Conservation (phyloP, 2,329 filamentous ascomycete genomes). For the Blastomyces silverae region DNA sequence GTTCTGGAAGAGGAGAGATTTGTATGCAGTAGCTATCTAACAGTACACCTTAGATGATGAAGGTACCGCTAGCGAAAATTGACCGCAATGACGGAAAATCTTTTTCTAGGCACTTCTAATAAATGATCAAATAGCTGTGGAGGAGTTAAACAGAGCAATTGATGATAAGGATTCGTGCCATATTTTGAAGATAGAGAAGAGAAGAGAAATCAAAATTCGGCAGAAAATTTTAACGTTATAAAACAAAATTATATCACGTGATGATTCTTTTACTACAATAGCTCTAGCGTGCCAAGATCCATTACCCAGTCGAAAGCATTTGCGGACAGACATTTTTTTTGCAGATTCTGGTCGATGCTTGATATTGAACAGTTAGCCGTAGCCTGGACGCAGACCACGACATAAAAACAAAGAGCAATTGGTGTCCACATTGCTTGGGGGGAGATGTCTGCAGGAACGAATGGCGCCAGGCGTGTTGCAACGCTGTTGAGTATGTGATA, state of each 20-base stretch:
- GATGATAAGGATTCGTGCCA: constrained; percentile 95
- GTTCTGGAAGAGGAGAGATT: background rate
- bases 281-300: constrained; percentile 26
- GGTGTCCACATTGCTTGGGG: constrained; percentile 18
- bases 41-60: constrained; percentile 70
- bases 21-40: constrained; percentile 98
- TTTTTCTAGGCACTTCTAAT: constrained; percentile 79
- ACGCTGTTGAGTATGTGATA: constrained; percentile 35
- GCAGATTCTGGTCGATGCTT: constrained; percentile 9
- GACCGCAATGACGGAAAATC: constrained; percentile 53
- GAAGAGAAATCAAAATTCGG: constrained; percentile 35
- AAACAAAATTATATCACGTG: constrained; percentile 21
- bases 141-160: constrained; percentile 57
- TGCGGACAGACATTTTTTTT: constrained; percentile 10
- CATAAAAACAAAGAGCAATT: constrained; percentile 5
- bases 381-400: background rate
- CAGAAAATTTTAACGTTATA: constrained; percentile 18
- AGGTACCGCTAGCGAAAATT: constrained; percentile 99
- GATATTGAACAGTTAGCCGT: background rate
- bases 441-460: constrained; percentile 38
- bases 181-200: constrained; percentile 33
- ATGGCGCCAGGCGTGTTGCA: constrained; percentile 37
- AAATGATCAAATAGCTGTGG: constrained; percentile 87
- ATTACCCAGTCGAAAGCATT: constrained; percentile 5
- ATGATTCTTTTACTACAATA: constrained; percentile 15